Evolutionary conservation across 2,329 filamentous ascomycete species (phyloP), one percentile per base, ranked within the genome.

Genomic region (Stachybotrys chartarum): DNA sequence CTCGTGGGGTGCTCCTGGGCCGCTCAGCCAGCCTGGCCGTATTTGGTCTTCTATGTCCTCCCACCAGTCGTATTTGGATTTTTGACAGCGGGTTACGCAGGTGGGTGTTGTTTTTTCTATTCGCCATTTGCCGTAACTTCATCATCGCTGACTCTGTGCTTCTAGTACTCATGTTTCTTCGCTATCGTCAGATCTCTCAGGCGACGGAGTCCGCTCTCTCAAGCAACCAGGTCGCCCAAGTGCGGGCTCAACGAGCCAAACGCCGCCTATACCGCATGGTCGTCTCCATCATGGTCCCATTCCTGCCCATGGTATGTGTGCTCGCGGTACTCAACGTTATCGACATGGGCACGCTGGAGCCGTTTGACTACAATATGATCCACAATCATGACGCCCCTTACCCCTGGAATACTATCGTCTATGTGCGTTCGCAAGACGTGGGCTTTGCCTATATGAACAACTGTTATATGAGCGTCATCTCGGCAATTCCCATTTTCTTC

Each of bases 221-320:
- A 30, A 68, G 66, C 54, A 78, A 74, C 66, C 74, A 67, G 35
- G 58, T 68, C 6, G 74, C 74, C 8, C 68, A 67, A 5, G 59
- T 70, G 14, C 73, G 80, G 6, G 75, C 74, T 46, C 72, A 76
- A 49, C 75, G 79, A 2, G 75, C 79, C 8, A 74, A 74, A 48
- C 72, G 76, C 50, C 77, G 80, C 47, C 75, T 85, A 48, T 84
- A 83, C 66, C 70, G 79, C 58, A 80, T 84, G 76, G 74, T 77
- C 14, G 54, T 82, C 12, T 73, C 72, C 47, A 79, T 83, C 58
- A 64, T 84, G 1, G 60, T 77, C 4, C 72, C 80, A 3, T 83
- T 80, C 61, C 61, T 81, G 0, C 81, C 80, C 1, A 60, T 84
- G 6, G 67, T 73, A 58, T 48, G 78, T 48, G 66, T 71, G 30